Base-by-base conservation (phyloP, 805 yeast genomes). In the Zygosaccharomyces kombuchaensis region DNA sequence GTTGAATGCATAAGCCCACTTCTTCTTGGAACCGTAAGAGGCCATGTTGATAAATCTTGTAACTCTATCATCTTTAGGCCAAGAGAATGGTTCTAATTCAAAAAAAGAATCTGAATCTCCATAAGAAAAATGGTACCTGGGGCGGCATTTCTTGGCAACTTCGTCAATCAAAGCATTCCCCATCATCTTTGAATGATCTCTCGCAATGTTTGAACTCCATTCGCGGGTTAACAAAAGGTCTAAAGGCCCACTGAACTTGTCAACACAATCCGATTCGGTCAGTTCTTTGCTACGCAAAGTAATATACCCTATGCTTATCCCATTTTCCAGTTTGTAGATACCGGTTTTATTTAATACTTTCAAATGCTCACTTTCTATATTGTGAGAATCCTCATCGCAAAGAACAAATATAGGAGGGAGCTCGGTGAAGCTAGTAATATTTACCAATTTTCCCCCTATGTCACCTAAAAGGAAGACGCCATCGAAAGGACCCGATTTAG, bases 1-100 rank as follows among this genome's bases (percentile, higher is more conserved):
- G 30, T 71, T 72, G 51, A 86, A 86, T 0, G 95, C 96, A 66
- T 87, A 87, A 50, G 80, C 82, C 90, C 91, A 87, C 59, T 75
- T 77, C 2, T 68, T 66, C 8, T 72, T 71, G 2, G 76, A 67
- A 0, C 81, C 84, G 60, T 72, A 83, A 40, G 72, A 70, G 0
- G 79, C 84, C 39, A 87, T 60, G 58, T 88, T 80, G 12, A 87
- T 74, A 54, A 84, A 83, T 43, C 95, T 69, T 0, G 88, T 77
- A 1, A 73, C 57, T 10, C 71, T 56, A 0, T 65, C 70, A 5
- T 58, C 46, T 2, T 67, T 70, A 14, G 64, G 63, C 87, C 87
- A 82, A 42, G 67, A 52, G 57, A 86, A 81, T 1, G 87, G 81
- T 17, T 66, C 59, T 47, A 77, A 66, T 55, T 85, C 88, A 50